Conservation (phyloP, 2,329 filamentous ascomycete genomes). For the Chaetomium strumarium region DNA sequence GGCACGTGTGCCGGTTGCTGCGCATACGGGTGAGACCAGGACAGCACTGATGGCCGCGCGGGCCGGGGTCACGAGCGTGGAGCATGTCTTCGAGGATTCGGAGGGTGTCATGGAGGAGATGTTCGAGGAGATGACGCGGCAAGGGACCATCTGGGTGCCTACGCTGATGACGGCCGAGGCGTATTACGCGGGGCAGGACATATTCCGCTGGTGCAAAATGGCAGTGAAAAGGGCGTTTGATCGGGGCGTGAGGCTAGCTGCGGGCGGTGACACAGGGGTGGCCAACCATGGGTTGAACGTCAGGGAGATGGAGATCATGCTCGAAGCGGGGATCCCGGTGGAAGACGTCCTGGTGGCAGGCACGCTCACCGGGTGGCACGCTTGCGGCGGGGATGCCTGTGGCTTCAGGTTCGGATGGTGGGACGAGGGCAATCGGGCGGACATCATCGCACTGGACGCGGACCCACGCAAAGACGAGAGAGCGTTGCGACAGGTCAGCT, state of each 20-base stretch:
- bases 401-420: constrained; percentile 48
- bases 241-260: constrained; percentile 43
- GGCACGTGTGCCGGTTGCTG: constrained; percentile 37
- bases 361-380: constrained; percentile 49
- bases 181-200: constrained; percentile 20
- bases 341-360: constrained; percentile 44
- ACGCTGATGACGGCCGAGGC: constrained; percentile 43
- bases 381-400: constrained; percentile 47
- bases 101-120: constrained; percentile 35
- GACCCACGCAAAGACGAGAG: constrained; percentile 37
- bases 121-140: constrained; percentile 38
- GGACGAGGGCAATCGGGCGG: constrained; percentile 43
- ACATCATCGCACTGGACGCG: constrained; percentile 44
- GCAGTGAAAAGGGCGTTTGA: constrained; percentile 41
- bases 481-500: constrained; percentile 42
- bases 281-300: constrained; percentile 48
- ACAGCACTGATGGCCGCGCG: constrained; percentile 41
- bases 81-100: constrained; percentile 33
- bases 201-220: constrained; percentile 30
- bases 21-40: constrained; percentile 37
- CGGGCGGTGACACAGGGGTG: constrained; percentile 49
- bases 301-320: constrained; percentile 49
- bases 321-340: constrained; percentile 44
- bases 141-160: constrained; percentile 46
- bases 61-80: constrained; percentile 43